Conservation (phyloP, 164 flowering plant genomes). For the Echeveria elegans region DNA sequence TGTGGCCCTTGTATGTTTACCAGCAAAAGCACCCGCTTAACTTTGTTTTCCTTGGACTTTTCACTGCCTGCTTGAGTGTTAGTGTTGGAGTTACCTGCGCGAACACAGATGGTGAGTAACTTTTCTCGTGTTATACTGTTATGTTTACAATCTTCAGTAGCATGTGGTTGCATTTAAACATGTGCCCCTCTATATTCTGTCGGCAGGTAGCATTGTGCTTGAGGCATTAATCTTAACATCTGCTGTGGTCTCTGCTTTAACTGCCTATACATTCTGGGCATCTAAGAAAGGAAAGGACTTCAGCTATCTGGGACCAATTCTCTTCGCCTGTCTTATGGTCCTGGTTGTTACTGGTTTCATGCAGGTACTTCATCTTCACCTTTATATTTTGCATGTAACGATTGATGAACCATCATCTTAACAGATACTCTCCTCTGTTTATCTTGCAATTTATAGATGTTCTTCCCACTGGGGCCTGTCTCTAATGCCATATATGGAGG, state of each 20-base stretch:
- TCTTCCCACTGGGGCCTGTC: conserved; percentile 85
- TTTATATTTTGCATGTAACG: neutral
- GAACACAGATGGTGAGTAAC: conserved; percentile 68
- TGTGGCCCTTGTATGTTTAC: conserved; percentile 75
- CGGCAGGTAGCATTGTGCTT: conserved; percentile 82
- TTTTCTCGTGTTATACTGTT: conserved; percentile 10
- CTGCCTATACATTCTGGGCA: conserved; percentile 98
- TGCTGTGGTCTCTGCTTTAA: conserved; percentile 70
- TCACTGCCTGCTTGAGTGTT: conserved; percentile 65
- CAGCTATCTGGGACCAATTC: conserved; percentile 83
- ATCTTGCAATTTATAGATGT: conserved; percentile 37
- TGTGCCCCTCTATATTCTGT: conserved; percentile 4
- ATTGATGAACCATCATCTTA: neutral
- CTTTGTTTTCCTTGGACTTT: conserved; percentile 80
- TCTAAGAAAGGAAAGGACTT: conserved; percentile 96
- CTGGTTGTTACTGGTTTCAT: conserved; percentile 63
- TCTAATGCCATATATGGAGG: conserved; percentile 63
- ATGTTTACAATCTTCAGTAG: neutral
- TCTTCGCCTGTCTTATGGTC: conserved; percentile 69
- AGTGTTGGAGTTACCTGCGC: conserved; percentile 86
- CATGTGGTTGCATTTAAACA: neutral
- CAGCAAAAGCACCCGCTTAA: conserved; percentile 95
- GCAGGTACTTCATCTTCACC: conserved; percentile 39
- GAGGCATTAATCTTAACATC: conserved; percentile 85
- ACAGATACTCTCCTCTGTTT: conserved; percentile 3